phyloP scores from a whole-genome alignment of 768 basidiomycete genomes.

The Chalciporus pseudorubinellus region DNA sequence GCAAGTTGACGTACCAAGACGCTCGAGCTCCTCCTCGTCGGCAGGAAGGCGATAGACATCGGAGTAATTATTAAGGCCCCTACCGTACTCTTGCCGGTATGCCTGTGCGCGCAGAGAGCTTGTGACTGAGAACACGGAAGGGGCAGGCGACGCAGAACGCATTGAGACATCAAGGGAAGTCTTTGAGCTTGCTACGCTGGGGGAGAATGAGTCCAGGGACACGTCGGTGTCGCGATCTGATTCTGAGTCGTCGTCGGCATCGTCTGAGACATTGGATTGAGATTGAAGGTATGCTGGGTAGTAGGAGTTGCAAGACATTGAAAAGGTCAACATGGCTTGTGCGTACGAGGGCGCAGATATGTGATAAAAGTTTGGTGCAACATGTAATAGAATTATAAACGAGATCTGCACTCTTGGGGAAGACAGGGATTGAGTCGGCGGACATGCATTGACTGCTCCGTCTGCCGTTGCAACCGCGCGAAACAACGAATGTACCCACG shows the following conservation, averaged over 20 bases:
- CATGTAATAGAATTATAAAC: conserved; percentile 22
- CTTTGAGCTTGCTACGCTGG: conserved; percentile 44
- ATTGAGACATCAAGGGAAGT: conserved; percentile 61
- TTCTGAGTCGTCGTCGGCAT: conserved; percentile 44
- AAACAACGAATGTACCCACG: conserved; percentile 12
- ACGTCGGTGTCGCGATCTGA: conserved; percentile 45
- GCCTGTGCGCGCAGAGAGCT: conserved; percentile 58
- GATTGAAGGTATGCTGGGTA: conserved; percentile 5
- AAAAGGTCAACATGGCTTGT: conserved; percentile 8
- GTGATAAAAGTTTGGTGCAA: background rate
- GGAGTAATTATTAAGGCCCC: conserved; percentile 73
- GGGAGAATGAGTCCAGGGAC: conserved; percentile 39
- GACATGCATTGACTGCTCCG: conserved; percentile 34
- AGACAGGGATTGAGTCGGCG: conserved; percentile 28
- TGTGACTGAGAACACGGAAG: conserved; percentile 68
- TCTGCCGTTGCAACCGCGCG: conserved; percentile 30
- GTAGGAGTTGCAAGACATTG: conserved; percentile 14
- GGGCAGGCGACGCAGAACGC: conserved; percentile 63
- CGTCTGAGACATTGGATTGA: conserved; percentile 32
- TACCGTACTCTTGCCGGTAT: conserved; percentile 64
- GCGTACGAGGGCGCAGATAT: conserved; percentile 1
- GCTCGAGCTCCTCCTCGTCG: conserved; percentile 71
- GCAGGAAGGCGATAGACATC: conserved; percentile 78
- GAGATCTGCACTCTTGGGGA: conserved; percentile 10
- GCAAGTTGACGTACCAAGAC: conserved; percentile 50